Base-by-base conservation (phyloP, 2,329 filamentous ascomycete species). In the Rosellinia necatrix region DNA sequence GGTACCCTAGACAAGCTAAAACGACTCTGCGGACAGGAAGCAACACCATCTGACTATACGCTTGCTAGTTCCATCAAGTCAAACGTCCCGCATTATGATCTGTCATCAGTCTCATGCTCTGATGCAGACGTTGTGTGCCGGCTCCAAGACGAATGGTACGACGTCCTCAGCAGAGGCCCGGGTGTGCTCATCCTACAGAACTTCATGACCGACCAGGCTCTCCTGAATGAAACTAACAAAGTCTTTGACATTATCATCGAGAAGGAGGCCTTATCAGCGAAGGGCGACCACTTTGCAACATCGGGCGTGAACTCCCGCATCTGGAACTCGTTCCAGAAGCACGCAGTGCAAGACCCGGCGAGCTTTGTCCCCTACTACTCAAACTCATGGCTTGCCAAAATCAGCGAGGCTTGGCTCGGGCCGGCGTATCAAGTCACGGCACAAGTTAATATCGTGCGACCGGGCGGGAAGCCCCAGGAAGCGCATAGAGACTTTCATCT, bases 241-340 rank as follows among this genome's bases (percentile, higher is more conserved):
- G 75, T 77, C 12, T 85, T 79, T 66, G 63, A 72, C 4, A 55
- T 62, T 2, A 83, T 85, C 58, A 81, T 85, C 67, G 67, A 71
- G 68, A 67, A 65, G 24, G 61, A 70, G 25, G 62, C 63, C 5
- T 43, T 65, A 19, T 68, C 67, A 21, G 46, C 68, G 1, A 77
- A 79, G 48, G 84, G 84, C 19, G 84, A 87, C 67, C 84, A 87
- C 64, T 87, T 87, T 68, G 82, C 83, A 1, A 70, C 76, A 4
- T 74, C 75, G 2, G 79, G 80, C 19, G 75, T 76, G 21, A 87
- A 87, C 65, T 76, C 81, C 50, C 78, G 85, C 8, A 85, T 87
- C 71, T 88, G 84, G 84, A 87, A 87, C 71, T 83, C 84, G 0
- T 84, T 87, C 69, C 78, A 78, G 59, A 88, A 87, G 65, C 84